Evolutionary conservation across 2,329 filamentous ascomycete species (phyloP), one percentile per base, ranked within the genome.

Genomic region (Fusarium nelsonii): DNA sequence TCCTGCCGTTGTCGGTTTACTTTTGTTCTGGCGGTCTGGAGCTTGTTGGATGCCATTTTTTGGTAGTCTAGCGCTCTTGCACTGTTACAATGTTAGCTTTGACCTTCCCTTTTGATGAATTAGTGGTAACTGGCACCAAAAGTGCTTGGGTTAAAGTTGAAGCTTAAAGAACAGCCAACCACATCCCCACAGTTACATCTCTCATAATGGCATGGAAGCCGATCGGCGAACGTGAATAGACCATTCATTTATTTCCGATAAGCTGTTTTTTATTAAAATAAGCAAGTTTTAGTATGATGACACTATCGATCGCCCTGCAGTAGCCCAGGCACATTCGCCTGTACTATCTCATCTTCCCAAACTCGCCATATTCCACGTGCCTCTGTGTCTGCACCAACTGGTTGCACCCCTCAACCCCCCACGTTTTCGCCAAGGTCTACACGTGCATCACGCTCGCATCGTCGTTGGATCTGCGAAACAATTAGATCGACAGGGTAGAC

Each of bases 381-480:
- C 36, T 58, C 45, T 39, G 23, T 8, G 16, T 36, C 32, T 37
- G n/a, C 34, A 60, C 12, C 20, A 50, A 37, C 20, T 37, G 33
- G 33, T 23, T 36, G 33, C 46, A 39, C 48, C 39, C 39, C 39
- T 18, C 28, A 30, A 40, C 37, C 50, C 36, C 37, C 36, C 37
- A 54, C 48, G 39, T 11, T 20, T 39, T 18, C 45, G 50, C 55
- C 26, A 39, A 56, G 57, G 71, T 72, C 50, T 51, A 50, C 61
- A 73, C 71, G 71, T 73, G 71, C 67, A 62, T 40, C 50, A 2
- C 12, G 15, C 57, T 15, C 18, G 40, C 34, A 26, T 53, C 28
- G 26, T 54, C 44, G 71, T 72, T 73, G 71, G 71, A 63, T 61
- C 65, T 62, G n/a, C 43, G 18, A 36, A 37, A 10, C 45, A 37